Evolutionary conservation across 345 rosid genomes (phyloP).

Genomic region (Cardamine resedifolia): DNA sequence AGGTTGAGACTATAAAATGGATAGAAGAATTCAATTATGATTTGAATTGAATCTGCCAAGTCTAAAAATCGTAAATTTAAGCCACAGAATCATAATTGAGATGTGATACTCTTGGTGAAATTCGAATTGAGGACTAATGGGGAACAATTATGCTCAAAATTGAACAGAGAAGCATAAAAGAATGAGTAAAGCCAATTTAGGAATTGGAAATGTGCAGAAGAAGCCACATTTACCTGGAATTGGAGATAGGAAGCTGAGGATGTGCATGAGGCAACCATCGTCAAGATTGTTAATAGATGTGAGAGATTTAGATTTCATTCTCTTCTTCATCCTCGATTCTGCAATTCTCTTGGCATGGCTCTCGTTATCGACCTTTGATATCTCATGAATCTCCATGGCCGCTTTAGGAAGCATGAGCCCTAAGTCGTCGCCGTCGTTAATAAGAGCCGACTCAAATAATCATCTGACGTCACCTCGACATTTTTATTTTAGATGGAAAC

Average conservation of each 20-base stretch:
- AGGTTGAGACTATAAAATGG: background rate
- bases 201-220: background rate
- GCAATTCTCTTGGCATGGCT: background rate
- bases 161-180: background rate
- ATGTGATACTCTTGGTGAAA: background rate
- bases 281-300: conserved; percentile 70
- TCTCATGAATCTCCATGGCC: conserved; percentile 31
- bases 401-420: conserved; percentile 22
- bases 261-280: conserved; percentile 98
- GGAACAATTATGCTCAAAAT: background rate
- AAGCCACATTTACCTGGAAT: conserved; percentile 60
- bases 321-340: conserved; percentile 27
- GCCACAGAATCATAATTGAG: conserved; percentile 6
- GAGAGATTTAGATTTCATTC: conserved; percentile 18
- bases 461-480: conserved; percentile 26
- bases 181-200: background rate
- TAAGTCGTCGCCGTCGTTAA: conserved; percentile 28
- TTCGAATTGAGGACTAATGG: background rate
- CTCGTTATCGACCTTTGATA: conserved; percentile 8
- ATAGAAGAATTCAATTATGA: background rate
- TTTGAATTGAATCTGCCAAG: background rate
- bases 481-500: background rate
- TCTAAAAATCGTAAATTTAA: background rate
- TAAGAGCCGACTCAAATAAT: conserved; percentile 19
- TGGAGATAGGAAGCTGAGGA: conserved; percentile 91